Evolutionary conservation across 2,329 filamentous ascomycete genomes (phyloP), one percentile per base, ranked within the genome.

Genomic region (Xylariomycetidae sp.): DNA sequence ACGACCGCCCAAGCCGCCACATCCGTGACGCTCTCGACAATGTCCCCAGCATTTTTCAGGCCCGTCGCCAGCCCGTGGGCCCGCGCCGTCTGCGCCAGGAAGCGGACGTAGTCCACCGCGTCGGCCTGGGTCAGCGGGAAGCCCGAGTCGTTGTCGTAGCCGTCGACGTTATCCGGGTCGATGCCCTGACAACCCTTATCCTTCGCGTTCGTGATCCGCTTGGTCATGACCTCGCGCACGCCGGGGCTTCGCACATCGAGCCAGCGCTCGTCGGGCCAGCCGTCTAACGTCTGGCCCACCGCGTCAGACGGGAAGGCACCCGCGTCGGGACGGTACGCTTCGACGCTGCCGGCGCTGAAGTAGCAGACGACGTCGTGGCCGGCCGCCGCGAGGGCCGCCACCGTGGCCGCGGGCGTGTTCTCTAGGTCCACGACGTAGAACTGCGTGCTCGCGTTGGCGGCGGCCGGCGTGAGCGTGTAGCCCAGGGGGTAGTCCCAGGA

Each of bases 141-240:
- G 2, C 77, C 80, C 38, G 79, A 82, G 9, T 74, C 59, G 46
- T 83, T 82, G 53, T 74, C 59, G 51, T 76, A 84, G 3, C 68
- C 78, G 48, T 84, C 81, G 5, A 85, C 70, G 44, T 85, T 85
- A 51, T 85, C 81, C 0, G 80, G 77, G 52, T 85, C 81, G 6
- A 85, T 70, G 4, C 73, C 82, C 49, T 82, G 72, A 45, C 80
- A 85, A 4, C 77, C 76, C 53, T 82, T 82, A 17, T 64, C 39
- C 13, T 57, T 57, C 0, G 82, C 82, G 25, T 76, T 48, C 29
- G 72, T 63, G 22, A 86, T 71, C 15, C 81, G 68, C 20, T 56
- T 50, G 34, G 58, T 59, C 79, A 86, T 85, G 48, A 86, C 79
- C 13, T 59, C 58, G 6, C 79, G 65, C n/a, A 86, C 76, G 26